Evolutionary conservation across 2,329 filamentous ascomycete species (phyloP), one percentile per base, ranked within the genome.

Genomic region (Sclerotinia trifoliorum): DNA sequence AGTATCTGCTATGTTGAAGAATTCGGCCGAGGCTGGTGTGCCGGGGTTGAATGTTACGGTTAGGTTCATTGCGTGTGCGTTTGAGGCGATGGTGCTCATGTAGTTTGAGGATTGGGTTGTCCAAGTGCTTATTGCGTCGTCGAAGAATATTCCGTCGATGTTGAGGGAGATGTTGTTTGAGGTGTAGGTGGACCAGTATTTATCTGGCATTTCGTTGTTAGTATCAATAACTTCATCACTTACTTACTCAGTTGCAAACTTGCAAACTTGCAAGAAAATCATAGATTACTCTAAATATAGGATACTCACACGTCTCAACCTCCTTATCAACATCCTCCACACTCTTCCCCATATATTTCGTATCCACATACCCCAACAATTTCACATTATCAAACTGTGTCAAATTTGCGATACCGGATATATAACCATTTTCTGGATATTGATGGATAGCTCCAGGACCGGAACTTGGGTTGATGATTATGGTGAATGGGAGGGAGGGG

Each of bases 181-280:
- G 13, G 60, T 68, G 17, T 68, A 65, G 1, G 60, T 68, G 8
- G 66, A 68, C 66, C 60, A 68, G 61, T 68, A 65, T 26, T 64
- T 64, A 39, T 68, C 66, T 35, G 32, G 3, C 6, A 5, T 29
- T 29, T 29, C 29, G 29, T 29, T n/a, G n/a, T 29, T 29, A 29
- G 29, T 29, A 29, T 29, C 5, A 2, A n/a, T n/a, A n/a, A 29
- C 5, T 29, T 29, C 29, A 29, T 29, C 5, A 29, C 29, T 29
- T 29, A 29, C 29, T 29, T 29, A 29, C n/a, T n/a, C n/a, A n/a
- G n/a, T n/a, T n/a, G n/a, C n/a, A n/a, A n/a, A n/a, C n/a, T n/a
- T n/a, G n/a, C 29, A 32, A 32, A 32, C 29, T 35, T 35, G 29
- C 29, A 29, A 29, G 29, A 29, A 29, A 29, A 29, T 29, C 29